Evolutionary conservation across 331 rosid genomes (phyloP), one percentile per base, ranked within the genome.

Genomic region (Phaseolus coccineus): DNA sequence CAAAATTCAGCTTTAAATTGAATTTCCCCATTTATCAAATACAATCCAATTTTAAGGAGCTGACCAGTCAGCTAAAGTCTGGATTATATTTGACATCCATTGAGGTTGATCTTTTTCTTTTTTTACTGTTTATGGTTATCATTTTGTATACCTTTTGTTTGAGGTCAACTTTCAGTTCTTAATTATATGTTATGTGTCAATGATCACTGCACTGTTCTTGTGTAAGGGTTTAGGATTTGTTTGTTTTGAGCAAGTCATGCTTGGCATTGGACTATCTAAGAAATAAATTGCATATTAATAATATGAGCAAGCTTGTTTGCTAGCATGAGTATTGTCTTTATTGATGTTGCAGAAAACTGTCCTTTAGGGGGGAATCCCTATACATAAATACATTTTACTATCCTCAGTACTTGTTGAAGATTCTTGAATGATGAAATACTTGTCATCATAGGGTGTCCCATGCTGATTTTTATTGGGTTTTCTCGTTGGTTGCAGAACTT

Each of bases 1-100:
- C 87, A 51, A 71, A 19, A 69, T 93, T 91, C 87, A 91, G 85
- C 85, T 93, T 93, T 80, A 88, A 91, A 14, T 81, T 93, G 86
- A 93, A 91, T 87, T 88, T 86, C 86, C 89, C 98, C 62, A 90
- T 93, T 64, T 77, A 86, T 82, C 87, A 93, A 83, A 86, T 93
- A 68, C 93, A 88, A 85, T 30, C 1, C 51, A 84, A 86, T 84
- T 88, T 91, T 77, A 35, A 73, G 28, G 97, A 90, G 57, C 84
- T 93, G 73, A 87, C 81, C 5, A 82, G 87, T 80, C 98, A 93
- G 80, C 90, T 93, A 65, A 86, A 86, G 84, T 87, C 85, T 13
- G 97, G 97, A 81, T 85, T 93, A 73, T 87, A 79, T 84, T 87
- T 93, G 73, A 76, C 87, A 70, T 80, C 90, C 11, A 81, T 77